These are phyloP conservation scores for Verticillium dahliae DNA, from an alignment of 2,329 filamentous ascomycete species.

Conservation along the genomic window DNA sequence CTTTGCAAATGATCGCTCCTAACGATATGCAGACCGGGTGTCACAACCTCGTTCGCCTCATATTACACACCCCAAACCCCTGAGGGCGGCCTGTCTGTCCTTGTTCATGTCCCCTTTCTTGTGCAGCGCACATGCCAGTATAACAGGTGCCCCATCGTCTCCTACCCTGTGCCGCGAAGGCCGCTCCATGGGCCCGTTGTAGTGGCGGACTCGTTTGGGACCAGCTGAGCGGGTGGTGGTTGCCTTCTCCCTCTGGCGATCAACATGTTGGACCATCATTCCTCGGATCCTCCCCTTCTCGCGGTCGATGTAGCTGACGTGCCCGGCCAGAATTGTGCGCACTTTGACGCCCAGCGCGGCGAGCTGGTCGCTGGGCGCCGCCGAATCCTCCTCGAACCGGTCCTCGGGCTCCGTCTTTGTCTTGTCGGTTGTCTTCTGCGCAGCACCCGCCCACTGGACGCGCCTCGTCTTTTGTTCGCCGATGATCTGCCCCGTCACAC, in stretches of 20 bases:
- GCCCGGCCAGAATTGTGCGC: neutral
- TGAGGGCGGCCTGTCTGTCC: neutral
- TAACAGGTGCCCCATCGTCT: neutral
- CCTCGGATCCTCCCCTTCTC: neutral
- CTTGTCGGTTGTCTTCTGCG: neutral
- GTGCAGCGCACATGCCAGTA: neutral
- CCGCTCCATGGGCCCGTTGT: neutral
- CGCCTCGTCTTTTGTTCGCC: neutral
- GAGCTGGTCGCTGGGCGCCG: neutral
- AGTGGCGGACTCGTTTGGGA: neutral
- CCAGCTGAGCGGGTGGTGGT: neutral
- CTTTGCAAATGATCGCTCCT: neutral
- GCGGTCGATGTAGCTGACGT: neutral
- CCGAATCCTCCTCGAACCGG: neutral
- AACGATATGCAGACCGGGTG: neutral
- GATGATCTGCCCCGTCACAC: neutral
- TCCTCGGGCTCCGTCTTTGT: neutral
- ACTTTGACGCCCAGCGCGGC: neutral
- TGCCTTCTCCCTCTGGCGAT: neutral
- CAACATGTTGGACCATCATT: neutral
- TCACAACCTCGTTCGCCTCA: neutral
- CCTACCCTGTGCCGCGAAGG: neutral
- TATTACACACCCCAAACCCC: neutral
- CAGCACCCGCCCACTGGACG: neutral
- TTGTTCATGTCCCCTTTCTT: neutral